Evolutionary conservation across 179 eudicot species (phyloP), one percentile per base, ranked within the genome.

Genomic region (Amaranthus tricolor): DNA sequence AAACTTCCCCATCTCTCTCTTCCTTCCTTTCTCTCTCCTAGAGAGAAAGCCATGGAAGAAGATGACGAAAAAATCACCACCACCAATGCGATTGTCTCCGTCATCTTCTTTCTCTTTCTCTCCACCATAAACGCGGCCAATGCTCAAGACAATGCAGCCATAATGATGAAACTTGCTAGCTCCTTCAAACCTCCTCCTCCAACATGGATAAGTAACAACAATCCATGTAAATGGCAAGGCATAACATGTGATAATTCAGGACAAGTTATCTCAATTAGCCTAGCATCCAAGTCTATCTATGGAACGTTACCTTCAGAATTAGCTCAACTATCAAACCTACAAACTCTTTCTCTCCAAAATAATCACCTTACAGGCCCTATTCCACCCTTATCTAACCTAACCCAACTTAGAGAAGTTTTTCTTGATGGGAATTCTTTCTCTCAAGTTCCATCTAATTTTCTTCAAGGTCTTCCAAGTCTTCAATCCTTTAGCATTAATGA

Each of bases 211-310:
- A 80, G 81, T 4, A 1, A 76, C 14, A 52, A 82, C 14, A 52
- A 82, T 67, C 85, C 80, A 61, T 92, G 97, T 73, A 76, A 80
- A 70, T 92, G 96, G 96, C 15, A 31, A 17, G 91, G 95, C 7
- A 68, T 92, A n/a, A 47, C 50, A 5, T 92, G 97, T 13, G 85
- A 84, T 58, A 15, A 80, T 14, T 72, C 85, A 0, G 79, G 76
- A 20, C 68, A 56, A 2, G 88, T 90, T 43, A 83, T 77, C 40
- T 24, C 79, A 43, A 90, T 92, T 20, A 83, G 52, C 71, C 81
- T 92, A 58, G 6, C 76, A 6, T 72, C 79, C 1, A 81, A 76
- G 58, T 72, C 80, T 0, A 63, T 92, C 21, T 59, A 84, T 0
- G 98, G 98, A 5, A 73, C 69, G 10, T 13, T 93, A 8, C 89